A percentile compares a stretch with the other conserved stretches of the same genome.
Evolutionary conservation across 441 rosid genomes (phyloP).

Genomic region (Biscutella auriculata): DNA sequence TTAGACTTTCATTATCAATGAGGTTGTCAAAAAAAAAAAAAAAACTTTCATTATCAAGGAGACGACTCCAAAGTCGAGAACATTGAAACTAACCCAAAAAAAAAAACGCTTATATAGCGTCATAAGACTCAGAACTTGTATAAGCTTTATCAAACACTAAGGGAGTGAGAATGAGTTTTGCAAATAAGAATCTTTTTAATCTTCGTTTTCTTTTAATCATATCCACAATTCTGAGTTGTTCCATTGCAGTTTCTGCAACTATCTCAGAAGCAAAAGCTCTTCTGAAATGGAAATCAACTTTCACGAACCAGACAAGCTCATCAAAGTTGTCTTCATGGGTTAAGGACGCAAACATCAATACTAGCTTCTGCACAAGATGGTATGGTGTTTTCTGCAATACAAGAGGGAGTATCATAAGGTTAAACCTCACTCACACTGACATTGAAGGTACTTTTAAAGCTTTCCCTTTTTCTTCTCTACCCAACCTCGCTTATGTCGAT

Average conservation of each 20-base stretch:
- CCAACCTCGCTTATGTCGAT: conserved; percentile 8
- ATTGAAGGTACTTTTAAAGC: conserved; percentile 23
- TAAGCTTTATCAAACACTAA: background rate
- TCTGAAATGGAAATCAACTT: conserved; percentile 13
- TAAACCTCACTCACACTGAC: conserved; percentile 13
- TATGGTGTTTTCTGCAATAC: conserved; percentile 12
- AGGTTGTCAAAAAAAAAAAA: too few species aligned
- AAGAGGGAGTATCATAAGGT: background rate
- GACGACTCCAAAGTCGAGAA: too few species aligned
- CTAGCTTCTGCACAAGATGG: conserved; percentile 5
- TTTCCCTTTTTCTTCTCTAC: conserved; percentile 18
- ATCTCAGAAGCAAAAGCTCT: conserved; percentile 8
- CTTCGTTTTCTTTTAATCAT: background rate
- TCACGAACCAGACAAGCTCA: background rate
- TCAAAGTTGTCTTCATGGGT: conserved; percentile 10
- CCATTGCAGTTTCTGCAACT: background rate
- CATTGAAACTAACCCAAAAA: too few species aligned
- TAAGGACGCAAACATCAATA: background rate
- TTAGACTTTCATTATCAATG: too few species aligned
- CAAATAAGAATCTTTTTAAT: background rate
- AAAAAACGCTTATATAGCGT: too few species aligned
- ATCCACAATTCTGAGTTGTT: background rate
- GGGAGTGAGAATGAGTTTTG: background rate
- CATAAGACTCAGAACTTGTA: background rate
- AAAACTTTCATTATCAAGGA: too few species aligned